Evolutionary conservation across 1,284 basidiomycete species (phyloP).

Genomic region (Sanghuangporus weigelae): DNA sequence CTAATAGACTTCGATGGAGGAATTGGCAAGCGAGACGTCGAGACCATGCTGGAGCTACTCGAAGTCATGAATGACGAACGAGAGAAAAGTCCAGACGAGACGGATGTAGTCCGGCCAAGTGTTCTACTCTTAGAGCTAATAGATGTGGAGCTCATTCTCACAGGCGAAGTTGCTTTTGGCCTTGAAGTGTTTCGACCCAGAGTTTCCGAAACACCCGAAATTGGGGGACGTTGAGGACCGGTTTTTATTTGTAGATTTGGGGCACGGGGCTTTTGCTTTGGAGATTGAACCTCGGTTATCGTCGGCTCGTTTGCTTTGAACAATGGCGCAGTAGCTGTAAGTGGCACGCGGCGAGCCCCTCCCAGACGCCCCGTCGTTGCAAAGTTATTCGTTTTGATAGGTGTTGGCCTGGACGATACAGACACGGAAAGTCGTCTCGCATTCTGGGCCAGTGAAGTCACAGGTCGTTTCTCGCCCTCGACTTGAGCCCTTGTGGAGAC

Average conservation of each 20-base stretch:
- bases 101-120: background rate
- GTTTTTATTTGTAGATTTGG: background rate
- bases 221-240: conserved; percentile 3
- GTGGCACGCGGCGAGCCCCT: conserved; percentile 13
- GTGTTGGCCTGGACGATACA: background rate
- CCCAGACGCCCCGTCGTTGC: background rate
- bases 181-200: background rate
- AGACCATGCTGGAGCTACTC: background rate
- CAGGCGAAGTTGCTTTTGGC: background rate
- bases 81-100: background rate
- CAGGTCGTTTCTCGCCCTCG: background rate
- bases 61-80: background rate
- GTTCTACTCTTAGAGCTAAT: background rate
- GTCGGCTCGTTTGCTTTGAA: background rate
- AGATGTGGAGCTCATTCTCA: background rate
- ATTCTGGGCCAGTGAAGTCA: background rate
- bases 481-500: background rate
- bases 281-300: background rate
- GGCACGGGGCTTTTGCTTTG: background rate
- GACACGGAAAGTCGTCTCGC: conserved; percentile 3
- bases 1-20: background rate
- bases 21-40: conserved; percentile 1
- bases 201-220: background rate
- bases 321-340: conserved; percentile 7
- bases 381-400: background rate